Evolutionary conservation across 2,329 filamentous ascomycete genomes (phyloP).

Genomic region (Elsinoe ampelina): DNA sequence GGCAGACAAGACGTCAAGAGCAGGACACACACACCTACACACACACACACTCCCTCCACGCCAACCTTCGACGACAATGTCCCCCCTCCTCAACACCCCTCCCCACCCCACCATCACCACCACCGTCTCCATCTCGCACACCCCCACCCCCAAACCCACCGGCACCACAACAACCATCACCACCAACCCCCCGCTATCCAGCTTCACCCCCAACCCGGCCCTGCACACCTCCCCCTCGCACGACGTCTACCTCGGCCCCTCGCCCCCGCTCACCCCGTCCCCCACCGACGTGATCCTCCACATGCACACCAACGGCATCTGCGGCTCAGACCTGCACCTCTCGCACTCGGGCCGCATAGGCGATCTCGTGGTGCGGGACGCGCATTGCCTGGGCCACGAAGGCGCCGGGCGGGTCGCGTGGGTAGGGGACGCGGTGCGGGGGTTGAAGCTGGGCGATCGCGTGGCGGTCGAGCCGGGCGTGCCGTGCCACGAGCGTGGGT

Average conservation of each 20-base stretch:
- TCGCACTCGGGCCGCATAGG: conserved; percentile 41
- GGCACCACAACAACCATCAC: not conserved
- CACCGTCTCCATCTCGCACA: not conserved
- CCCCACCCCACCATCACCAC: not conserved
- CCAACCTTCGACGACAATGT: not conserved
- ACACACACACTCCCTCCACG: not conserved
- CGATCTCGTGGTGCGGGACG: conserved; percentile 36
- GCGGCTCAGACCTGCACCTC: conserved; percentile 52
- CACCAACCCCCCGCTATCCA: conserved; percentile 19
- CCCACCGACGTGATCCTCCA: conserved; percentile 23
- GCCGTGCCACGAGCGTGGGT: conserved; percentile 34
- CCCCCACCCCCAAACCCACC: not conserved
- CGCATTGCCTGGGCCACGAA: conserved; percentile 43
- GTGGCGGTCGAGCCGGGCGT: conserved; percentile 43
- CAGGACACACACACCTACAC: not conserved
- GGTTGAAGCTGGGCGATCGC: conserved; percentile 36
- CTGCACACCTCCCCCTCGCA: conserved; percentile 23
- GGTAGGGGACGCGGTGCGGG: conserved; percentile 34
- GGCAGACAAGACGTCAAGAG: not conserved
- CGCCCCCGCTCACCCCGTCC: conserved; percentile 20
- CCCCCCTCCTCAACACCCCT: not conserved
- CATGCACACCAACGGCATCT: conserved; percentile 25
- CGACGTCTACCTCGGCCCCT: conserved; percentile 23
- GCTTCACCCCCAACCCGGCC: conserved; percentile 19
- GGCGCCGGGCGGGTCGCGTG: conserved; percentile 35